Base-by-base conservation (phyloP, 345 rosid species). In the Firmiana major region DNA sequence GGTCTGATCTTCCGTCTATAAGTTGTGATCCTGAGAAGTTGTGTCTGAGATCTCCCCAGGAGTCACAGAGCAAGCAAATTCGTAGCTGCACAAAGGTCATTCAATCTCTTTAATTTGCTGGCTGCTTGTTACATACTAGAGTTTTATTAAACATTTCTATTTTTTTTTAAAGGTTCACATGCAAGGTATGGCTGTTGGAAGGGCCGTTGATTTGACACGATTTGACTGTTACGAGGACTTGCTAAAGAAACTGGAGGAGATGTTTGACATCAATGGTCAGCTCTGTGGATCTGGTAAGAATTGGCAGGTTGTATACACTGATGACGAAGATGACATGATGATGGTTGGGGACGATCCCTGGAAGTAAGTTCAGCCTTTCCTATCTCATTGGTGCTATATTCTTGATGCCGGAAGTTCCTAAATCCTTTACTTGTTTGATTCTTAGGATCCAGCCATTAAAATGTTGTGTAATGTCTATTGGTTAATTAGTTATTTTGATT, bases 281-380 rank as follows among this genome's bases (percentile, higher is more conserved):
- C 98, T 97, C 26, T 74, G 85, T 71, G 92, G 90, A 80, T 87
- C 91, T 53, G 74, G 82, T 55, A 91, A 84, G 85, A 90, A 89
- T 80, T 97, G 99, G 99, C 93, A 91, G 83, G 98, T 97, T 55
- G 97, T 97, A 51, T 97, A 97, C 83, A 88, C 97, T 16, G 99
- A 97, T 65, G 91, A 94, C 84, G 98, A 97, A 85, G 96, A 94
- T 84, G 99, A 97, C 90, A 90, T 83, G 91, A 97, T 97, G 99
- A 92, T 94, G 98, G 97, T 97, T 63, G 99, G 99, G 55, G 98
- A 94, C 81, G 99, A 94, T 84, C 99, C 98, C 42, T 94, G 99
- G 99, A 85, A 85, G 99, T 94, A 92, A 91, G 99, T 90, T 80
- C 78, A 38, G 19, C 40, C 12, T 38, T 38, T 57, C 7, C 22